phyloP scores from a whole-genome alignment of 345 rosid genomes.

The Abelmoschus esculentus region DNA sequence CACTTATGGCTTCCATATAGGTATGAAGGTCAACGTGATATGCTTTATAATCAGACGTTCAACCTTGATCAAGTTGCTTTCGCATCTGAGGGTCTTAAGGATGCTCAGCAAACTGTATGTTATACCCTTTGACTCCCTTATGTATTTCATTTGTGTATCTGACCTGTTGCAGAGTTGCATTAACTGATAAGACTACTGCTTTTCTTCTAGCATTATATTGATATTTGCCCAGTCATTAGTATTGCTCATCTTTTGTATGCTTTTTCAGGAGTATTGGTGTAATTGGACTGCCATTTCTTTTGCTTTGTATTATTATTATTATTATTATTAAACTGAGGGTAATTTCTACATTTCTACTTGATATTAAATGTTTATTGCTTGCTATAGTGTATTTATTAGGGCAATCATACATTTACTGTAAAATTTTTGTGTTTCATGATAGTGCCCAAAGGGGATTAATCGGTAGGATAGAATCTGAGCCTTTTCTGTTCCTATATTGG shows the following conservation, averaged over 20 bases:
- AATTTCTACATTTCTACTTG: neutral
- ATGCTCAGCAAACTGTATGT: neutral
- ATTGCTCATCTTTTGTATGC: neutral
- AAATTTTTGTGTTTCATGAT: conserved; percentile 27
- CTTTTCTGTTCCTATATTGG: conserved; percentile 32
- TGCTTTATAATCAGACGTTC: neutral
- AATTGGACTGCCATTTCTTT: no score
- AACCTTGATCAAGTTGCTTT: conserved; percentile 1
- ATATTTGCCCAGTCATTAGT: neutral
- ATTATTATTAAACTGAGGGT: neutral
- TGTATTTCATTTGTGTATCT: neutral
- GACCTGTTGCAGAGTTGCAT: neutral
- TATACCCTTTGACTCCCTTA: neutral
- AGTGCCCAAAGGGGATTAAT: conserved; percentile 28
- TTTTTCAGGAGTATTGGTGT: neutral
- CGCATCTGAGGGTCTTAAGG: neutral
- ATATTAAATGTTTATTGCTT: neutral
- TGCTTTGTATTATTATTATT: no score
- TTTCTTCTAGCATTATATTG: neutral
- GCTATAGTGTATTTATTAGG: neutral
- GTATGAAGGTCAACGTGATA: neutral
- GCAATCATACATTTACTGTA: conserved; percentile 13
- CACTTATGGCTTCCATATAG: neutral
- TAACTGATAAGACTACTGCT: neutral
- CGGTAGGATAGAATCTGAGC: conserved; percentile 33